Evolutionary conservation across 331 rosid species (phyloP).

Genomic region (Erythrophleum ivorense): DNA sequence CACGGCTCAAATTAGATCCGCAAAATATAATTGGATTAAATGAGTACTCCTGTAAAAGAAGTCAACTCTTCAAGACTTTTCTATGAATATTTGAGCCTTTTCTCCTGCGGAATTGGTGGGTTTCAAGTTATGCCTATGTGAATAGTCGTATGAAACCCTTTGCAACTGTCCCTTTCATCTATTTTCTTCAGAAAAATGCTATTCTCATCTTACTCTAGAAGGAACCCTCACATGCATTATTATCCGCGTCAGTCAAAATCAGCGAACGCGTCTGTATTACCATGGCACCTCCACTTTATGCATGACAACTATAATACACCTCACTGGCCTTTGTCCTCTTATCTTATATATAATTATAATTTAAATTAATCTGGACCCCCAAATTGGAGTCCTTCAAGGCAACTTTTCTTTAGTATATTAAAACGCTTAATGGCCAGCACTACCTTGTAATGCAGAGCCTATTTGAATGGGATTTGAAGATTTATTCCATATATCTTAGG

Average conservation of each 20-base stretch:
- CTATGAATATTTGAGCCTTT: too few species aligned
- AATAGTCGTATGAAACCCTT: too few species aligned
- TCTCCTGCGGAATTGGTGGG: too few species aligned
- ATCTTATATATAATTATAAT: neutral
- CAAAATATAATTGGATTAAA: too few species aligned
- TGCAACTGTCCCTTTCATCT: neutral
- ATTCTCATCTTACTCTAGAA: neutral
- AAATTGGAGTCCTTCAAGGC: neutral
- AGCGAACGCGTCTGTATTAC: neutral
- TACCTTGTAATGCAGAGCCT: neutral
- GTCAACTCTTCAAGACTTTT: too few species aligned
- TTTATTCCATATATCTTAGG: neutral
- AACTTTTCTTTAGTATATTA: too few species aligned
- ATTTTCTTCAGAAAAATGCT: neutral
- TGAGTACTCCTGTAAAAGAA: too few species aligned
- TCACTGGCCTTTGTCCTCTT: neutral
- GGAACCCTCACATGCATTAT: neutral
- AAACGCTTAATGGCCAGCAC: neutral
- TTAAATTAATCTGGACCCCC: too few species aligned
- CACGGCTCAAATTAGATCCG: too few species aligned
- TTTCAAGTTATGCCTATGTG: too few species aligned
- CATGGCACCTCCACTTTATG: neutral
- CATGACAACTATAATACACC: neutral
- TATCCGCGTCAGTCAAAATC: neutral
- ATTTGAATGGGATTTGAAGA: neutral